Evolutionary conservation across 306 rosid species (phyloP).

Genomic region (Notholithocarpus densiflorus): DNA sequence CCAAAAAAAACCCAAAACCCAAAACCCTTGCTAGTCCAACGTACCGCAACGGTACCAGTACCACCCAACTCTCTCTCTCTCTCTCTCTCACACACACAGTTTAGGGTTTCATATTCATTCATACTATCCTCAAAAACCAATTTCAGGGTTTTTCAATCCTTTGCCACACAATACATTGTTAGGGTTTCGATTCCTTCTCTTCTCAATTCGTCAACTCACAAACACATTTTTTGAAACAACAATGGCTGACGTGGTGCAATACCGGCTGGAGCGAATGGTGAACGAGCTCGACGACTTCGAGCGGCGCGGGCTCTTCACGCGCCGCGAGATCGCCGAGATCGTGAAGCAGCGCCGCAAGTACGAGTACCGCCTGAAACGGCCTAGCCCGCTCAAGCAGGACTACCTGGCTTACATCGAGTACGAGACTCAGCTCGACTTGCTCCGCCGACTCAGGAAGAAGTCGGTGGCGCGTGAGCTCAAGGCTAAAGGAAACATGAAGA

Average conservation of each 20-base stretch:
- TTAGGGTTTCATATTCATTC: too few species aligned
- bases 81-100: too few species aligned
- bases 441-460: conserved; percentile 45
- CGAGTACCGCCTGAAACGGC: conserved; percentile 59
- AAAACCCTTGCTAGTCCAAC: too few species aligned
- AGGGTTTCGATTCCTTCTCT: too few species aligned
- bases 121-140: too few species aligned
- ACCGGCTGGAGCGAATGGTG: conserved; percentile 57
- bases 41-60: too few species aligned
- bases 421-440: conserved; percentile 50
- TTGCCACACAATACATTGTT: too few species aligned
- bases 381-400: conserved; percentile 58
- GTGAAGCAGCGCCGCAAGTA: conserved; percentile 59
- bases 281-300: conserved; percentile 58
- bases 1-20: too few species aligned
- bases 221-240: too few species aligned
- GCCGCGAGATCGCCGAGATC: conserved; percentile 48
- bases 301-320: conserved; percentile 42
- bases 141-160: too few species aligned
- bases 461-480: conserved; percentile 29
- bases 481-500: conserved; percentile 34
- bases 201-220: too few species aligned
- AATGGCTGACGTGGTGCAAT: conserved; percentile 67
- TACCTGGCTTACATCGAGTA: conserved; percentile 47
- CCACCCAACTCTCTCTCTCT: too few species aligned